A percentile compares a stretch with the other conserved stretches of the same genome.
Conservation (phyloP, 768 basidiomycete species). For the Harrya chromipes region DNA sequence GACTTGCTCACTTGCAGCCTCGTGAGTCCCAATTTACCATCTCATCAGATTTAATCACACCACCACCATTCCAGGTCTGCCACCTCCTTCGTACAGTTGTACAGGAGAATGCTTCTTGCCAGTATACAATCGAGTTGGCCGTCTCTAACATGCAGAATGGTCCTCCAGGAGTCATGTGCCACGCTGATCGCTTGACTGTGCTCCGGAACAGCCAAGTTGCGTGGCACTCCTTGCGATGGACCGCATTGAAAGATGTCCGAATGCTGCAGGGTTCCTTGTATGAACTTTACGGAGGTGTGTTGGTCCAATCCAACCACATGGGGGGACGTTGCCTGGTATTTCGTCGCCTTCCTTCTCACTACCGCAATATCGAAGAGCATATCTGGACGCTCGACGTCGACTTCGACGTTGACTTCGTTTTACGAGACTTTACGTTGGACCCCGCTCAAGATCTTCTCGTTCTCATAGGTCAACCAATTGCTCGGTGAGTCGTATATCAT, state of each 20-base stretch:
- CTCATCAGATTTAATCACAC: background rate
- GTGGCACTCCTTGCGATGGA: constrained; percentile 42
- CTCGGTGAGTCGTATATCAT: constrained; percentile 29
- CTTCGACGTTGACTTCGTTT: constrained; percentile 32
- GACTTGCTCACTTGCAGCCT: constrained; percentile 28
- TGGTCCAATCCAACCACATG: constrained; percentile 38
- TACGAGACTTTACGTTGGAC: constrained; percentile 65
- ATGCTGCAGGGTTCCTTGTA: constrained; percentile 48
- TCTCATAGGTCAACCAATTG: constrained; percentile 38
- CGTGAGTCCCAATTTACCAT: constrained; percentile 12
- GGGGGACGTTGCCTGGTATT: constrained; percentile 38
- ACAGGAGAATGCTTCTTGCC: constrained; percentile 32
- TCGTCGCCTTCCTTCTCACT: constrained; percentile 46
- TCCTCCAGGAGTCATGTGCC: constrained; percentile 22
- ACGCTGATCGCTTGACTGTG: constrained; percentile 35
- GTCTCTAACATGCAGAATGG: constrained; percentile 43
- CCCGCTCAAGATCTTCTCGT: constrained; percentile 64
- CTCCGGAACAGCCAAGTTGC: constrained; percentile 39
- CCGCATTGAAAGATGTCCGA: constrained; percentile 28
- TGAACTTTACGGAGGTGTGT: constrained; percentile 58
- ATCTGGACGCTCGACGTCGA: constrained; percentile 42
- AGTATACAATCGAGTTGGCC: constrained; percentile 46
- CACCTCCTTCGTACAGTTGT: constrained; percentile 28
- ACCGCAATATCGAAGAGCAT: constrained; percentile 44
- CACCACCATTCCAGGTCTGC: constrained; percentile 30